phyloP scores from a whole-genome alignment of 306 rosid species.

The Malus sylvestris region DNA sequence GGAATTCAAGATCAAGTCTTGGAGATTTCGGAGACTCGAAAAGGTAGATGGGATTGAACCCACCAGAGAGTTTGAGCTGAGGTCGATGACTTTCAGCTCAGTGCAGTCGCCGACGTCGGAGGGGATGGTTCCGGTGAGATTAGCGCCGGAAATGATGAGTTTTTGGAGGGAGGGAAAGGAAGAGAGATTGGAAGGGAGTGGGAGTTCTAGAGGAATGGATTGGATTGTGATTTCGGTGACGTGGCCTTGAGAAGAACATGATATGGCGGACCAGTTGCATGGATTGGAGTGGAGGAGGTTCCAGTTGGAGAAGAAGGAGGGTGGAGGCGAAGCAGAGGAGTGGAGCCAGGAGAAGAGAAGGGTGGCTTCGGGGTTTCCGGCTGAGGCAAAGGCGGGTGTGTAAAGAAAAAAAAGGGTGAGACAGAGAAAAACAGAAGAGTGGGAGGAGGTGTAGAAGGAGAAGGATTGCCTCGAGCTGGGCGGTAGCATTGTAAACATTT shows the following conservation, averaged over 20 bases:
- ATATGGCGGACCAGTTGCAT: constrained; percentile 83
- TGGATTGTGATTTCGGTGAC: constrained; percentile 61
- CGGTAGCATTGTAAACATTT: constrained; percentile 39
- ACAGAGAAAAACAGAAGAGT: constrained; percentile 1
- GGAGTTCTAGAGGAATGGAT: constrained; percentile 60
- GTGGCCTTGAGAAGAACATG: constrained; percentile 55
- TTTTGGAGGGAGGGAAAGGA: constrained; percentile 43
- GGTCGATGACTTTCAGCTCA: constrained; percentile 41
- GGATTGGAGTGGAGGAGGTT: constrained; percentile 54
- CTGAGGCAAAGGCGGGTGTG: constrained; percentile 27
- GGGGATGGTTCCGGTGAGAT: constrained; percentile 68
- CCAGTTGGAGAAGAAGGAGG: constrained; percentile 57
- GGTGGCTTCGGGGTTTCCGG: constrained; percentile 68
- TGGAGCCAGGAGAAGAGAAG: constrained; percentile 81
- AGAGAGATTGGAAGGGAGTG: constrained; percentile 60
- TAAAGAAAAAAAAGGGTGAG: constrained; percentile 9
- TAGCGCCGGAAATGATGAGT: constrained; percentile 68
- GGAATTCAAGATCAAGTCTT: constrained; percentile 56
- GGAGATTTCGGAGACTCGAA: constrained; percentile 46
- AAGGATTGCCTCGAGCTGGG: constrained; percentile 42
- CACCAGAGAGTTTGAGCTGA: constrained; percentile 61
- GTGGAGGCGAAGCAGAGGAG: constrained; percentile 27
- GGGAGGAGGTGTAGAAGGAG: constrained; percentile 2
- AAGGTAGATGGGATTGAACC: constrained; percentile 61
- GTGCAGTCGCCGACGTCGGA: constrained; percentile 45